Base-by-base conservation (phyloP, 2,329 filamentous ascomycete species). In the Ophiocordyceps sinensis region DNA sequence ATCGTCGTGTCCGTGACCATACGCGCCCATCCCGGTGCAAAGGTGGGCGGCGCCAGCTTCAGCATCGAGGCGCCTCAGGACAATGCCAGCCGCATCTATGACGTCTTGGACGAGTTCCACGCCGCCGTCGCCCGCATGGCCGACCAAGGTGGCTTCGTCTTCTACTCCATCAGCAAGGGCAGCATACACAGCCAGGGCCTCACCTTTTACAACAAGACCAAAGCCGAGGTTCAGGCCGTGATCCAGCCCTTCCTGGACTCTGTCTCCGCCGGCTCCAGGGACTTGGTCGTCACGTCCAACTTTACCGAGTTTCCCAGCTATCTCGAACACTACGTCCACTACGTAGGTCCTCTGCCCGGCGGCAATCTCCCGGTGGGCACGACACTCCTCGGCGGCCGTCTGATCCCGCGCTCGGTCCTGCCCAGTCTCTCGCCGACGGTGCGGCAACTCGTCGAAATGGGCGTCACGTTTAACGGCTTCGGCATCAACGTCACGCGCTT, bases 101-200 rank as follows among this genome's bases (percentile, higher is more conserved):
- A 28, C 9, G 34, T 28, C 14, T 31, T 45, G 9, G 41, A 38
- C 17, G 40, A 31, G 5, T 55, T 52, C 44, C 43, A 53, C 38
- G 42, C 50, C 35, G 42, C 54, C 40, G 40, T 58, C 26, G 46
- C 58, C 11, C 50, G 43, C 12, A 57, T 73, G 35, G 58, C 69
- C 11, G 71, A 74, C 42, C 55, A 59, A 0, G 72, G 71, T 9
- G 61, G 59, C 28, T 69, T 66, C 55, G 54, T 60, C 23, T 57
- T 67, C n/a, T 71, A 64, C 53, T 61, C 54, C 43, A 60, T 67
- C 41, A 64, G 57, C 39, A 59, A 63, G 41, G 50, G 53, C 11
- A 60, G 53, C 43, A 69, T 74, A 44, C 42, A 51, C 5, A 59
- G 75, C 32, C 56, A 58, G 5, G 62, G 66, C 3, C 47, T 73